Percentiles rank a stretch among this genome's conserved stretches.
phyloP scores from a whole-genome alignment of 2,329 filamentous ascomycete genomes.

The Clonostachys solani region DNA sequence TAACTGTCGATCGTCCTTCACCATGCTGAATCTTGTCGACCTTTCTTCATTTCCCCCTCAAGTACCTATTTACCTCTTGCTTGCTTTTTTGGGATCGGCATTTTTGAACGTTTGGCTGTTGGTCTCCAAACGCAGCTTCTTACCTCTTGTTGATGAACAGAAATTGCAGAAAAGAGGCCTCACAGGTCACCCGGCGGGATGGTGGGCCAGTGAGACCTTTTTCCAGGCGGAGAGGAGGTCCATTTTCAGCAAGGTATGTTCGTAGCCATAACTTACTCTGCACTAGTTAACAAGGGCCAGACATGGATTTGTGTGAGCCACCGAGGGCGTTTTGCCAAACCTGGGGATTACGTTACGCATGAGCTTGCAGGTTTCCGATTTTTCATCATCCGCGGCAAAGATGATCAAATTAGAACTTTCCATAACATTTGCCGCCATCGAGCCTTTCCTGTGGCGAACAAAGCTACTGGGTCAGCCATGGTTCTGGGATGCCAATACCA shows the following conservation, averaged over 20 bases:
- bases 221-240: neutral
- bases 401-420: conserved; percentile 51
- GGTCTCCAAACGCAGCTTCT: no score
- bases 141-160: no score
- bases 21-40: no score
- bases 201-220: neutral
- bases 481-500: conserved; percentile 56
- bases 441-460: conserved; percentile 52
- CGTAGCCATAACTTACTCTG: neutral
- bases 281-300: neutral
- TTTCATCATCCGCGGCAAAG: conserved; percentile 35
- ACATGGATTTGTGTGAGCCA: neutral
- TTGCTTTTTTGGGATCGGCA: no score
- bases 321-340: neutral
- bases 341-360: conserved; percentile 53
- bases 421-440: conserved; percentile 60
- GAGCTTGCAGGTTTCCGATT: conserved; percentile 51
- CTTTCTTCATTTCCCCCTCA: no score
- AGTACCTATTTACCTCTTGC: no score
- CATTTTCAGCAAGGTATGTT: neutral
- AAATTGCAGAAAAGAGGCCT: no score
- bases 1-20: no score
- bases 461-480: conserved; percentile 39
- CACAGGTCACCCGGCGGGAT: neutral
- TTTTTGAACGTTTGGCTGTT: no score